Conservation (phyloP, 2,329 filamentous ascomycete species). For the Nannizzia gypsea region DNA sequence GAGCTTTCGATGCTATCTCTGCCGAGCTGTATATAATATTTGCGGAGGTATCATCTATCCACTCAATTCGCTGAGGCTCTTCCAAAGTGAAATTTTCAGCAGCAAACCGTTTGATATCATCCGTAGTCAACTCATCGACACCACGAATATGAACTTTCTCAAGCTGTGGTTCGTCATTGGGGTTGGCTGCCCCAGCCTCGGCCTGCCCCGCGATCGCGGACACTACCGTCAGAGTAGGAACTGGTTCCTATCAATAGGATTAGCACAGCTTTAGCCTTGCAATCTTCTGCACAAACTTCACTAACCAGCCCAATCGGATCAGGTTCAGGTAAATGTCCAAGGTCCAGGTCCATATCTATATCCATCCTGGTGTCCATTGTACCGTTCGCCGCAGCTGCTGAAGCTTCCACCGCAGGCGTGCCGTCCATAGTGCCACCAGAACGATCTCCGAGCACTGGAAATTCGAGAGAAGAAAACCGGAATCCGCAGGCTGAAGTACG, state of each 20-base stretch:
- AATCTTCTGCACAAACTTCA: background rate
- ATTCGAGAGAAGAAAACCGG: background rate
- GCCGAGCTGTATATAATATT: constrained; percentile 64
- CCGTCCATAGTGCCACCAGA: background rate
- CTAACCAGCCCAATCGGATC: constrained; percentile 22
- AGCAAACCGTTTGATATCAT: constrained; percentile 66
- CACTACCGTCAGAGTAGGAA: background rate
- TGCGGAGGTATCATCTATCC: constrained; percentile 87
- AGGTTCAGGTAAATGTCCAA: constrained; percentile 38
- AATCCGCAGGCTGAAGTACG: background rate
- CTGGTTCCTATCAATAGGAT: background rate
- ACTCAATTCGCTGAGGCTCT: constrained; percentile 58
- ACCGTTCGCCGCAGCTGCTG: background rate
- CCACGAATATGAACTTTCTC: constrained; percentile 75
- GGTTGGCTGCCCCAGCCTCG: background rate
- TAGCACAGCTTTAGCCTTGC: background rate
- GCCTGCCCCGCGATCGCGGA: background rate
- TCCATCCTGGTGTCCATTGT: constrained; percentile 43
- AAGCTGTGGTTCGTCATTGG: constrained; percentile 24
- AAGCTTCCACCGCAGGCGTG: background rate
- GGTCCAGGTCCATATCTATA: constrained; percentile 59
- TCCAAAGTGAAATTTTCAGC: constrained; percentile 51
- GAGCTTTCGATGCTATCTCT: constrained; percentile 43
- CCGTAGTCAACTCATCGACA: constrained; percentile 67
- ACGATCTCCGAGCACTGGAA: background rate